Evolutionary conservation across 1,284 basidiomycete genomes (phyloP), one percentile per base, ranked within the genome.

Genomic region (Ustilago tritici): DNA sequence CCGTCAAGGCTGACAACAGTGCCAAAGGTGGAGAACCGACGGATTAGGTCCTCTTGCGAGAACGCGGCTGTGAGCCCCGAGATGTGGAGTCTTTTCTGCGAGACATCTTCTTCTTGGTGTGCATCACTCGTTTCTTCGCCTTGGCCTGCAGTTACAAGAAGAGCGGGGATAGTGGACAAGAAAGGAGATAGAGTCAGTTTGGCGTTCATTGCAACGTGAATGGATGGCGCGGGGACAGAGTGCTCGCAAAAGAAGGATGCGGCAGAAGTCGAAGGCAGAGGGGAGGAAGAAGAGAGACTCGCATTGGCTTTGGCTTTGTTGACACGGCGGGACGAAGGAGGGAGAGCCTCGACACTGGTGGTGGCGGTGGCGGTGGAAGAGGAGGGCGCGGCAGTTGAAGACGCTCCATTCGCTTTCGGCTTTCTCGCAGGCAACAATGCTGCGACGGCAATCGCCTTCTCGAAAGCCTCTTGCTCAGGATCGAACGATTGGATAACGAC

Each of bases 281-380:
- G 36, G 59, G 49, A 46, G 36, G 66, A 34, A 46, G 54, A 56
- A 63, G 56, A 66, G 71, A 78, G 67, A 78, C 76, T 78, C 72
- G 76, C 76, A 78, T 78, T 78, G 69, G 72, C 71, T 65, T 78
- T 78, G 61, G 76, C 76, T 75, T 75, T 74, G 72, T 75, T 76
- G 61, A 71, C 74, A 62, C 74, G 74, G 61, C 65, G 65, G 54
- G 76, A 78, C 35, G 76, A 78, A 65, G 76, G 76, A 63, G 76
- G 76, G 56, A 78, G 76, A 58, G 63, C 62, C 69, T 78, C 76
- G 40, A 78, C 69, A 52, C 62, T 73, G 64, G 68, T 46, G 6
- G 56, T 15, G 23, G 69, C 69, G 61, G 53, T 73, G 64, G 68
- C 38, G 6, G 56, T 15, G 23, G 69, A 62, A 64, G 53, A 47